These are phyloP conservation scores for Sugiyamaella sp. DNA, from an alignment of 1,139 yeast genomes.

Conservation along the genomic window DNA sequence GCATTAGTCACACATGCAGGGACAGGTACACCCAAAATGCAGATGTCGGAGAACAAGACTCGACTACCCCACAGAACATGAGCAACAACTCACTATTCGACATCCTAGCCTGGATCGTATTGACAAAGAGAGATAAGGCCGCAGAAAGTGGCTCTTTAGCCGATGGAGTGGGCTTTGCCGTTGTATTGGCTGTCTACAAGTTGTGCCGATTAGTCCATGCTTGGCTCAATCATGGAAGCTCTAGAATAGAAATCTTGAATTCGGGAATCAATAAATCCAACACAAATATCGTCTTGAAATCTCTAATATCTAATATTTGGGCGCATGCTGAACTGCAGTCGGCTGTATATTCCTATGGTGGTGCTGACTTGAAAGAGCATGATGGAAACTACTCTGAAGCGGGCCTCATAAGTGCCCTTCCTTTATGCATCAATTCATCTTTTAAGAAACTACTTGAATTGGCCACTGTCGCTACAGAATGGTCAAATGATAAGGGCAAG, in stretches of 20 bases:
- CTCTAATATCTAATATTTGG: not conserved
- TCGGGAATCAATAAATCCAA: not conserved
- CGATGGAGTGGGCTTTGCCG: not conserved
- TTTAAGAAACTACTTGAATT: not conserved
- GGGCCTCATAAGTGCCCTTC: not conserved
- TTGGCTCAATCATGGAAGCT: not conserved
- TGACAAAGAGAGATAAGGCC: constrained; percentile 8
- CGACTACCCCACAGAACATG: not conserved
- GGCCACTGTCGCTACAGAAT: constrained; percentile 14
- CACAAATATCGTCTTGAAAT: not conserved
- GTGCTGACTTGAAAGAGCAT: not conserved
- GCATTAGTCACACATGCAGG: constrained; percentile 6
- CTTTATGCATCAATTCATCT: not conserved
- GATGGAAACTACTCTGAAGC: not conserved
- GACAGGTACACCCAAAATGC: not conserved
- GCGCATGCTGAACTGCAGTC: constrained; percentile 6
- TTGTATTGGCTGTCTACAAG: not conserved
- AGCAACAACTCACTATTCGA: constrained; percentile 10
- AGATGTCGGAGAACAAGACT: not conserved
- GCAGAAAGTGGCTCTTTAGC: not conserved
- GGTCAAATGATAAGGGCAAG: constrained; percentile 19
- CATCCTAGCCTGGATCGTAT: constrained; percentile 14
- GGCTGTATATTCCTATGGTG: not conserved
- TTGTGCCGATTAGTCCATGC: not conserved
- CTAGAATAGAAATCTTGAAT: constrained; percentile 4